Conservation (phyloP, 2,329 filamentous ascomycete species). For the Zarea fungicola region DNA sequence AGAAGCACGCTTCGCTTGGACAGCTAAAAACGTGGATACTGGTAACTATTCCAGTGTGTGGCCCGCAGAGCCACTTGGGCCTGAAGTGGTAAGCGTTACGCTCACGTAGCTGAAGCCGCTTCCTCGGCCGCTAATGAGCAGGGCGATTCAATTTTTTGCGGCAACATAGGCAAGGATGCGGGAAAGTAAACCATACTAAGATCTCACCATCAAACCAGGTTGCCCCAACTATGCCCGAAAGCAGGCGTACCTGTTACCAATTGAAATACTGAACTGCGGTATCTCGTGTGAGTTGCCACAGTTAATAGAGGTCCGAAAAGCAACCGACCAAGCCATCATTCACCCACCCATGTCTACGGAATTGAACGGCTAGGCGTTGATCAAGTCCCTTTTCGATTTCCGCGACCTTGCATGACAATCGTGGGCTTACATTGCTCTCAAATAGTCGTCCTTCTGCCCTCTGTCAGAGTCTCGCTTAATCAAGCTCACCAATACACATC, state of each 20-base stretch:
- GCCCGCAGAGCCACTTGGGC: not conserved
- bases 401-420: not conserved
- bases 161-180: too few species aligned
- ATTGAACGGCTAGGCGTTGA: constrained; percentile 11
- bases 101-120: not conserved
- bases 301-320: not conserved
- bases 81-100: constrained; percentile 10
- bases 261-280: too few species aligned
- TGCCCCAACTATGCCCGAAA: not conserved
- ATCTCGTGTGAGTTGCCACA: not conserved
- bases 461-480: not conserved
- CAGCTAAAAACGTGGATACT: too few species aligned
- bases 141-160: not conserved
- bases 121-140: not conserved
- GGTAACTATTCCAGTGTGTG: too few species aligned
- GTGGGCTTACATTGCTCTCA: constrained; percentile 1
- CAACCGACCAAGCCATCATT: not conserved
- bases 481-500: constrained; percentile 4
- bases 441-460: constrained; percentile 6
- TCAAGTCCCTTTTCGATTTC: constrained; percentile 4
- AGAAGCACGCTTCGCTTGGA: too few species aligned
- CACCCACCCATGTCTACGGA: not conserved
- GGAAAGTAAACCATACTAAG: constrained; percentile 8
- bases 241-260: not conserved
- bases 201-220: not conserved